Percentiles rank a stretch among this genome's conserved stretches.
Evolutionary conservation across 208 protist genomes (phyloP).

Genomic region (Novymonas esmeraldas): DNA sequence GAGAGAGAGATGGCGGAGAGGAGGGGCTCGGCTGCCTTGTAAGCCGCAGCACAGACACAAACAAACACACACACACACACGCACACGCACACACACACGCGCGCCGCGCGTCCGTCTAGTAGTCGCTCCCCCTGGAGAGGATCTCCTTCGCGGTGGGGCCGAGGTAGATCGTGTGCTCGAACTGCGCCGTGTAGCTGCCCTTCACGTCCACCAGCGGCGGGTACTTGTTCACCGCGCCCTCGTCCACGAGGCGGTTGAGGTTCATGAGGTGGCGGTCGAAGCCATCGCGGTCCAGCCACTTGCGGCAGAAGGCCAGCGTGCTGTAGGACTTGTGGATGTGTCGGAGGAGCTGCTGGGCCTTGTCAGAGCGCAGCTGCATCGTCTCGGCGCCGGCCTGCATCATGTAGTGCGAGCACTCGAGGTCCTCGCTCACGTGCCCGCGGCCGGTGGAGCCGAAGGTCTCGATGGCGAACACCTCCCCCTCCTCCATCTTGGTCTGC

Average conservation of each 20-base stretch:
- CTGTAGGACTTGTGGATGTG: constrained; percentile 93
- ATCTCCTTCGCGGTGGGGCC: constrained; percentile 97
- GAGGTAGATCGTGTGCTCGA: constrained; percentile 97
- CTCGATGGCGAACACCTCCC: constrained; percentile 99
- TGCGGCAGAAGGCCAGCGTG: constrained; percentile 98
- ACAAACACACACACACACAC: not conserved
- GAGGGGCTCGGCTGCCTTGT: no score
- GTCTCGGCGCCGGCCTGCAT: constrained; percentile 82
- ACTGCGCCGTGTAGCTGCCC: constrained; percentile 98
- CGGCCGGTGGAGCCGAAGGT: constrained; percentile 99
- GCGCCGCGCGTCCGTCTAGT: constrained; percentile 46
- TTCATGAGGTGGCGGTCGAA: constrained; percentile 91
- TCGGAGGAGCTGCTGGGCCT: constrained; percentile 92
- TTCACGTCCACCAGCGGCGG: constrained; percentile 97
- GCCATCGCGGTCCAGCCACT: constrained; percentile 97
- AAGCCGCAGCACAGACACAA: no score
- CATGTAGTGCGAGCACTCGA: constrained; percentile 99
- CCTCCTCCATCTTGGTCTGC: constrained; percentile 95
- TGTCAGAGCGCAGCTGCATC: constrained; percentile 76
- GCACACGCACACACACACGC: not conserved
- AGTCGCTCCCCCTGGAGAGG: constrained; percentile 96
- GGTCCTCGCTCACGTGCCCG: constrained; percentile 95
- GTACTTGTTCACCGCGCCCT: constrained; percentile 94
- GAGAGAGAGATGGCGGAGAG: no score
- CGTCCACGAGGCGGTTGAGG: constrained; percentile 86